These are phyloP conservation scores for Septoria petroselini DNA, from an alignment of 2,329 filamentous ascomycete species.

Conservation along the genomic window DNA sequence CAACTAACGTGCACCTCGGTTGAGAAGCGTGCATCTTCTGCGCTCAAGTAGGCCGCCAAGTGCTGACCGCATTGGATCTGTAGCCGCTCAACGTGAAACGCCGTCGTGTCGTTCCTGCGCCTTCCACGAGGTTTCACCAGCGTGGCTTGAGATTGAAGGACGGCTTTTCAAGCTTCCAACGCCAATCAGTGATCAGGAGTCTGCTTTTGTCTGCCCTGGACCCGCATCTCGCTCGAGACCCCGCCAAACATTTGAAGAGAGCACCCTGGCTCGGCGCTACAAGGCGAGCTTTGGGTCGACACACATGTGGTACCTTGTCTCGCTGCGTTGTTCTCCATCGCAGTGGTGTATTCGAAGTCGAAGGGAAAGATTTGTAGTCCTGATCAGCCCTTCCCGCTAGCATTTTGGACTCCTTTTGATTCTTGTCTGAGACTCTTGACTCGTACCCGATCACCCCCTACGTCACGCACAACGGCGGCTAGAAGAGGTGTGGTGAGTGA, in stretches of 20 bases:
- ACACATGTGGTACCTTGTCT: conserved; percentile 2
- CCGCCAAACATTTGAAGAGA: conserved; percentile 12
- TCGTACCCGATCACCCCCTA: conserved; percentile 5
- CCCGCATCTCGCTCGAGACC: conserved; percentile 12
- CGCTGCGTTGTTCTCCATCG: not conserved
- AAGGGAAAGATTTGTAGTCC: not conserved
- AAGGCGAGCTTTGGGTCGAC: not conserved
- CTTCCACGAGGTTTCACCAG: conserved; percentile 9
- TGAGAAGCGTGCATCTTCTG: not conserved
- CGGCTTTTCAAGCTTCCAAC: not conserved
- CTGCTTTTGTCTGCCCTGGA: conserved; percentile 8
- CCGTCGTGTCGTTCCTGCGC: conserved; percentile 8
- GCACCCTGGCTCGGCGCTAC: conserved; percentile 12
- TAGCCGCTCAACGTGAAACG: conserved; percentile 17
- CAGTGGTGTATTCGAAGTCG: not conserved
- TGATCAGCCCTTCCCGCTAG: not conserved
- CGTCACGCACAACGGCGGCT: conserved; percentile 14
- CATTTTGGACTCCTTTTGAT: not conserved
- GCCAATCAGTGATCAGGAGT: conserved; percentile 3
- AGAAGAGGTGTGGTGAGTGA: conserved; percentile 12
- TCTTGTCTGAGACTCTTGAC: conserved; percentile 5
- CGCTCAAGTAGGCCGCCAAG: not conserved
- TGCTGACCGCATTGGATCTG: conserved; percentile 9
- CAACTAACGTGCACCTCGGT: not conserved
- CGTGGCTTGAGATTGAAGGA: conserved; percentile 11